Conservation (phyloP, 1,284 basidiomycete species). For the Boletus sp. region DNA sequence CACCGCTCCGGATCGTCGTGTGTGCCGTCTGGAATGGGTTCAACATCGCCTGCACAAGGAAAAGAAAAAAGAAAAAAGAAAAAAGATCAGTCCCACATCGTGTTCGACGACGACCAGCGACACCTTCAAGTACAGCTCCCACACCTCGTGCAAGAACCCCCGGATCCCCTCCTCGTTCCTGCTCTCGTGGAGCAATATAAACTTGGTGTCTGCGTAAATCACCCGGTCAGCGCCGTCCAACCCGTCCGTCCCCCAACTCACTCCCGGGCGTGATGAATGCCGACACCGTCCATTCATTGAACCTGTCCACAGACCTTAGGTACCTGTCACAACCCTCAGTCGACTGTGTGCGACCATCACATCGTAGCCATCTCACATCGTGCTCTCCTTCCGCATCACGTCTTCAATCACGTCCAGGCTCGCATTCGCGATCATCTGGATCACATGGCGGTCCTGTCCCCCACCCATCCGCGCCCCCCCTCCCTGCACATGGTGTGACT, state of each 20-base stretch:
- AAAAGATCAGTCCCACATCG: not conserved
- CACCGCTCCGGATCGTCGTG: conserved; percentile 69
- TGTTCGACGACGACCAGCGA: conserved; percentile 17
- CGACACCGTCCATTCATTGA: conserved; percentile 96
- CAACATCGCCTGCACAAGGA: conserved; percentile 82
- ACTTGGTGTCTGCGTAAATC: conserved; percentile 71
- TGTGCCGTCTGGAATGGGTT: conserved; percentile 94
- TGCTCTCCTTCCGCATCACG: conserved; percentile 77
- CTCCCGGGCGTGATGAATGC: conserved; percentile 91
- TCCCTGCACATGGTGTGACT: conserved; percentile 55
- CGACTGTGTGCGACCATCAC: conserved; percentile 8
- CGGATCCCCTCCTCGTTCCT: conserved; percentile 96
- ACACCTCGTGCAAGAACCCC: conserved; percentile 86
- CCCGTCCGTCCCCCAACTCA: conserved; percentile 41
- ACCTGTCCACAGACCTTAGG: conserved; percentile 87
- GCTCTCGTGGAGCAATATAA: conserved; percentile 85
- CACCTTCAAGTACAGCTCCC: conserved; percentile 95
- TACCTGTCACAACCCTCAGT: conserved; percentile 57
- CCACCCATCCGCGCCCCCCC: conserved; percentile 64
- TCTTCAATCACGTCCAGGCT: conserved; percentile 89
- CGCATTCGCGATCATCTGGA: conserved; percentile 95
- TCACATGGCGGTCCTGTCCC: conserved; percentile 82
- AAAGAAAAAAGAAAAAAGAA: too few relatives aligned
- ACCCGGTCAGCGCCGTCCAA: conserved; percentile 11
- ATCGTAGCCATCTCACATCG: conserved; percentile 61